A percentile compares a stretch with the other conserved stretches of the same genome.
These are phyloP conservation scores for Antitrichia curtipendula DNA, from an alignment of 225 moss, liverwort and hornwort genomes.

Conservation along the genomic window DNA sequence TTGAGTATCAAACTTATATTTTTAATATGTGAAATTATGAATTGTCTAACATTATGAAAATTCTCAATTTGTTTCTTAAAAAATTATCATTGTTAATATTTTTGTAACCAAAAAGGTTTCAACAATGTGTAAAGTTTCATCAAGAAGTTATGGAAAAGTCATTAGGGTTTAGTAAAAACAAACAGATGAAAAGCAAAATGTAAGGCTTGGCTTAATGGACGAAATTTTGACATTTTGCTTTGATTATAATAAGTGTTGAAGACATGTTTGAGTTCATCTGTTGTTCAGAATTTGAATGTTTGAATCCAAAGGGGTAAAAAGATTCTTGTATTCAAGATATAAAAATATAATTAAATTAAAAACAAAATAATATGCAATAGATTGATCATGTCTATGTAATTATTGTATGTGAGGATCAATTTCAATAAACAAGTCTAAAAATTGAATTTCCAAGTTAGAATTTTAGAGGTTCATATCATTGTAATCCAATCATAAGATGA, in stretches of 20 bases:
- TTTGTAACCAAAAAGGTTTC: no score
- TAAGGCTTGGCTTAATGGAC: no score
- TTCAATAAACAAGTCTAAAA: neutral
- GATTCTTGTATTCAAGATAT: fast-evolving
- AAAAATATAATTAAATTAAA: neutral
- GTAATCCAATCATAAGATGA: neutral
- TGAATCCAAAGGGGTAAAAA: neutral
- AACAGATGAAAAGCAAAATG: no score
- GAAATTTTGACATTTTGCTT: no score
- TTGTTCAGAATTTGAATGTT: neutral
- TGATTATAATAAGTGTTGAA: no score
- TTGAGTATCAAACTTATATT: fast-evolving
- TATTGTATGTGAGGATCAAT: fast-evolving
- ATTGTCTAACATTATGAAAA: neutral
- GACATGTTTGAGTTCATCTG: fast-evolving
- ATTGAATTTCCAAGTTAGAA: neutral
- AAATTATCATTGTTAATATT: no score
- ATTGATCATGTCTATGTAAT: neutral
- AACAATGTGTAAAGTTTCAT: no score
- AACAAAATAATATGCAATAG: neutral
- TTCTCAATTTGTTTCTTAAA: neutral
- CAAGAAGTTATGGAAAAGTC: no score
- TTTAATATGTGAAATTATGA: neutral
- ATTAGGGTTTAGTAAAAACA: no score
- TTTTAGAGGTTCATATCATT: fast-evolving